Conservation (phyloP, 2,329 filamentous ascomycete species). For the Penicillium sp. region DNA sequence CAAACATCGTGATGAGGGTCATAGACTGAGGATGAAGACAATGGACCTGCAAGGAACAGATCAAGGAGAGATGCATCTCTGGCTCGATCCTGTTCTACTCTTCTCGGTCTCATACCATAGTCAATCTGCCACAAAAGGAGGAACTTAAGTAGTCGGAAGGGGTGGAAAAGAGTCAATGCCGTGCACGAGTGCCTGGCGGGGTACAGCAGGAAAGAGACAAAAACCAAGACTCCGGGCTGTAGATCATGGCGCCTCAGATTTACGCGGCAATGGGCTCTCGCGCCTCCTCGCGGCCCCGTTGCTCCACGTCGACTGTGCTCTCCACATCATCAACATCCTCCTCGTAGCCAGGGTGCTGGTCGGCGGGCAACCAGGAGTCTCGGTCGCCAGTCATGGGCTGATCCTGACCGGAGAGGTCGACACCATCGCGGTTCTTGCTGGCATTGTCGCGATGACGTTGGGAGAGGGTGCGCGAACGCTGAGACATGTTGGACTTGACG, state of each 20-base stretch:
- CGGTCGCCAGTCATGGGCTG: conserved; percentile 71
- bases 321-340: conserved; percentile 39
- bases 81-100: too few species aligned
- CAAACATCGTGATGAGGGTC: too few species aligned
- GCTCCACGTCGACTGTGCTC: conserved; percentile 29
- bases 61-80: too few species aligned
- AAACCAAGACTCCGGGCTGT: background rate
- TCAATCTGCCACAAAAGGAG: too few species aligned
- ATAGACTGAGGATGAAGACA: too few species aligned
- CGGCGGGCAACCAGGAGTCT: conserved; percentile 71
- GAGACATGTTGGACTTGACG: conserved; percentile 80
- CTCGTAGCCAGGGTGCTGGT: conserved; percentile 46
- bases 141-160: too few species aligned
- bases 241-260: background rate
- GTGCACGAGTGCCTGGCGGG: too few species aligned
- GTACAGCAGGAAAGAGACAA: background rate
- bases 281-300: conserved; percentile 34
- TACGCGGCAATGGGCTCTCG: conserved; percentile 26
- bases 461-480: conserved; percentile 78
- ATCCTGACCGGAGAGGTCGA: conserved; percentile 80
- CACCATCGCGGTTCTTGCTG: conserved; percentile 61
- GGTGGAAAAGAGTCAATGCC: too few species aligned
- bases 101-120: too few species aligned
- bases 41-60: too few species aligned
- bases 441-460: conserved; percentile 73